Evolutionary conservation across 108 stramenopile genomes (phyloP).

Genomic region (Nitzschia palea): DNA sequence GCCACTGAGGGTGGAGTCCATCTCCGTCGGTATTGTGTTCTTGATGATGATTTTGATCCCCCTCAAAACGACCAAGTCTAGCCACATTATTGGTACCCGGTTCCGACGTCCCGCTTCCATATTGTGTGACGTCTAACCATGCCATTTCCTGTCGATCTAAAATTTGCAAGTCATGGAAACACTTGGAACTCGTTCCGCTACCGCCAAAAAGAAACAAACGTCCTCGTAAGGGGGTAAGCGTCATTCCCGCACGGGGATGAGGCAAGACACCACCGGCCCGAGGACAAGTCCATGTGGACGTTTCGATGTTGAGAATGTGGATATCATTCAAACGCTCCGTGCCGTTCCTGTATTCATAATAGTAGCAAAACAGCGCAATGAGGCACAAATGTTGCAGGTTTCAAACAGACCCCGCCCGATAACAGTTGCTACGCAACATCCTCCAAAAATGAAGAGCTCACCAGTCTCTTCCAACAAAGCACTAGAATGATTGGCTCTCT

Average conservation of each 20-base stretch:
- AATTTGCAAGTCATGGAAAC: conserved; percentile 92
- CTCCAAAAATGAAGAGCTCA: conserved; percentile 94
- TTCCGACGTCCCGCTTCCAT: conserved; percentile 18
- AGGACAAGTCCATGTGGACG: conserved; percentile 80
- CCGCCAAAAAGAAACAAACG: conserved; percentile 92
- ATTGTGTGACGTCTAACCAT: conserved; percentile 84
- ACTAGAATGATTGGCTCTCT: conserved; percentile 90
- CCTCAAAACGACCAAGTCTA: conserved; percentile 12
- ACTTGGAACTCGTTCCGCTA: conserved; percentile 81
- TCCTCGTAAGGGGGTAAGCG: conserved; percentile 82
- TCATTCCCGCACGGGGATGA: conserved; percentile 93
- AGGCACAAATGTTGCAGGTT: too few species aligned
- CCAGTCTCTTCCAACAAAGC: conserved; percentile 72
- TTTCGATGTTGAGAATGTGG: conserved; percentile 82
- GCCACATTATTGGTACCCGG: conserved; percentile 12
- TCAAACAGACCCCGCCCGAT: too few species aligned
- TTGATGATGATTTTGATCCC: conserved; percentile 14
- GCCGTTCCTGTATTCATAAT: conserved; percentile 60
- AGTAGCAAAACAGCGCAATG: neutral
- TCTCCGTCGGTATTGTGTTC: conserved; percentile 6
- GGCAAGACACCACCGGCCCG: conserved; percentile 73
- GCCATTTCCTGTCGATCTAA: conserved; percentile 87
- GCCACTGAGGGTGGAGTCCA: conserved; percentile 4
- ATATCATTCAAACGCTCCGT: conserved; percentile 86
- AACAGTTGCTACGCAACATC: conserved; percentile 83